These are phyloP conservation scores for Globisporangium viniferum DNA, from an alignment of 352 stramenopile genomes.

Conservation along the genomic window DNA sequence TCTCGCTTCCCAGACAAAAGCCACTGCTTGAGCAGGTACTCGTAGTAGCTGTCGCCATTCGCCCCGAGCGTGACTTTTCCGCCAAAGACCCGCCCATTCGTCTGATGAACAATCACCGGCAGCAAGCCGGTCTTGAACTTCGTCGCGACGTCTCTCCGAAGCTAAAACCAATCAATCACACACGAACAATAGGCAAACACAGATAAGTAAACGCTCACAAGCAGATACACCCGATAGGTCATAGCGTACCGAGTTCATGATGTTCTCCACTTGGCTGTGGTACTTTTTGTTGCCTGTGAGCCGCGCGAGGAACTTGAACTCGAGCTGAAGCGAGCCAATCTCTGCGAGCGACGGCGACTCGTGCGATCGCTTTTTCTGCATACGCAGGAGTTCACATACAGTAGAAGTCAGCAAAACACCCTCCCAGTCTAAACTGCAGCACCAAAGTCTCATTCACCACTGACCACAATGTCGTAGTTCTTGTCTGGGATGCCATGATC, in stretches of 20 bases:
- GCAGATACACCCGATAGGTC: neutral
- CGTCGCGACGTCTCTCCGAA: slow-evolving; percentile 45
- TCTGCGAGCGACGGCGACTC: slow-evolving; percentile 58
- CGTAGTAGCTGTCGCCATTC: slow-evolving; percentile 83
- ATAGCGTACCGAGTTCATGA: slow-evolving; percentile 52
- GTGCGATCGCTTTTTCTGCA: slow-evolving; percentile 31
- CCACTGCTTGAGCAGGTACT: slow-evolving; percentile 86
- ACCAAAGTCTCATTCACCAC: neutral
- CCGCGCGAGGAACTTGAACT: slow-evolving; percentile 76
- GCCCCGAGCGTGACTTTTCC: slow-evolving; percentile 70
- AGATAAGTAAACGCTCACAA: neutral
- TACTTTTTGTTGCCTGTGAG: slow-evolving; percentile 63
- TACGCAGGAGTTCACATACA: neutral
- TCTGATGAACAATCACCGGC: slow-evolving; percentile 45
- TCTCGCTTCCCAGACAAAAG: slow-evolving; percentile 70
- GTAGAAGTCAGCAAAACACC: neutral
- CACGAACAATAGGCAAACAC: neutral
- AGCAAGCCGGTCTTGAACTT: slow-evolving; percentile 56
- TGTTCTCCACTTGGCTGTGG: slow-evolving; percentile 59
- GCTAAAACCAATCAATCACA: slow-evolving; percentile 18
- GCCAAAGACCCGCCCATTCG: slow-evolving; percentile 33
- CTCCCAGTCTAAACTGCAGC: no score
- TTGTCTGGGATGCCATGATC: slow-evolving; percentile 58
- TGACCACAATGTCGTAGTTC: slow-evolving; percentile 63
- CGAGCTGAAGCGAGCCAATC: slow-evolving; percentile 68